phyloP scores from a whole-genome alignment of 768 basidiomycete species.

The Kwoniella mangroviensis region DNA sequence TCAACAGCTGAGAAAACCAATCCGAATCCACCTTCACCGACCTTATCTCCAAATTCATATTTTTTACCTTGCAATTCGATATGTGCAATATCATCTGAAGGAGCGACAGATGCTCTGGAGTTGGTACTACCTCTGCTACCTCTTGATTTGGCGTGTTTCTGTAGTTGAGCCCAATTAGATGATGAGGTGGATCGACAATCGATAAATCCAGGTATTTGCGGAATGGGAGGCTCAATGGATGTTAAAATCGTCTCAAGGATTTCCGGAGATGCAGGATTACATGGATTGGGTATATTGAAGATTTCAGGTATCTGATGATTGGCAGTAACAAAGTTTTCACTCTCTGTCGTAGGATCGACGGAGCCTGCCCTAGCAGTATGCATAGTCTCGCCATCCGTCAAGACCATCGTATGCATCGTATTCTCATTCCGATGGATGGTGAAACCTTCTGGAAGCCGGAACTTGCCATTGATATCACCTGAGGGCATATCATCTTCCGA shows the following conservation, averaged over 20 bases:
- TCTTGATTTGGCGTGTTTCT: constrained; percentile 68
- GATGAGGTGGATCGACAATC: constrained; percentile 57
- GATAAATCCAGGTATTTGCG: constrained; percentile 45
- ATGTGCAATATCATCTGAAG: constrained; percentile 36
- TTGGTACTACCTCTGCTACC: constrained; percentile 35
- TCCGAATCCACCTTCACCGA: constrained; percentile 97
- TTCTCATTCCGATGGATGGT: constrained; percentile 46
- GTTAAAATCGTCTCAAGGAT: constrained; percentile 71
- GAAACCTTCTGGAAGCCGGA: constrained; percentile 55
- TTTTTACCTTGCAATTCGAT: constrained; percentile 69
- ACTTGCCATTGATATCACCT: constrained; percentile 28
- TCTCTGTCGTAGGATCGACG: constrained; percentile 19
- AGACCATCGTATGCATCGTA: constrained; percentile 30
- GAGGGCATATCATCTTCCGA: constrained; percentile 30
- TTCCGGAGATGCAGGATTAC: constrained; percentile 77
- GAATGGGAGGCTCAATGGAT: constrained; percentile 62
- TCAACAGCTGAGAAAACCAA: constrained; percentile 83
- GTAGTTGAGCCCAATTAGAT: constrained; percentile 69
- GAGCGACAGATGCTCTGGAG: constrained; percentile 39
- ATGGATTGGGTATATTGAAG: constrained; percentile 72
- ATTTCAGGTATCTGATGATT: not conserved
- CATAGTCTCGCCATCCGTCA: constrained; percentile 36
- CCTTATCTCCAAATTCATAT: constrained; percentile 78
- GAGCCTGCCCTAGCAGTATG: constrained; percentile 29
- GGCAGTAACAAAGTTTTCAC: constrained; percentile 29